phyloP scores from a whole-genome alignment of 306 rosid genomes.

The Acacia crassicarpa region DNA sequence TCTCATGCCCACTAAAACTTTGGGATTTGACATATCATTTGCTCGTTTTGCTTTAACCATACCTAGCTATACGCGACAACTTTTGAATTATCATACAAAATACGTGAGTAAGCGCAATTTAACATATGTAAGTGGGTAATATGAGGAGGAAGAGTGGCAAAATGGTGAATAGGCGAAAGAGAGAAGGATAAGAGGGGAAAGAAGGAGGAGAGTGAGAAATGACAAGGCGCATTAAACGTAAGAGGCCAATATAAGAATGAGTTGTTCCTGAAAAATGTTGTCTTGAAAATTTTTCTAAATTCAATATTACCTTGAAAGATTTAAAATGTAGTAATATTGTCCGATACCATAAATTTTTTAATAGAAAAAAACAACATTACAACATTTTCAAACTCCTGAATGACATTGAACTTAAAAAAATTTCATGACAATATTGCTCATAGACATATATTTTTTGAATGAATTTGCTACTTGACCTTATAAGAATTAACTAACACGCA shows the following conservation, averaged over 20 bases:
- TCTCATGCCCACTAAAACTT: background rate
- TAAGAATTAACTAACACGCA: constrained; percentile 15
- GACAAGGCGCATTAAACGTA: constrained; percentile 59
- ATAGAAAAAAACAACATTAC: no score
- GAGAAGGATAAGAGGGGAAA: background rate
- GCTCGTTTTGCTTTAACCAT: background rate
- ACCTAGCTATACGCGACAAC: background rate
- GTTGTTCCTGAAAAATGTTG: no score
- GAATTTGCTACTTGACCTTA: background rate
- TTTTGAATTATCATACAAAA: no score
- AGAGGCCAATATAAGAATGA: constrained; percentile 1
- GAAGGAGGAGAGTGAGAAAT: constrained; percentile 47
- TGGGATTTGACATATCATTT: background rate
- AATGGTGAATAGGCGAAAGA: background rate
- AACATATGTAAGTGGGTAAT: no score
- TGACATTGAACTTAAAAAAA: no score
- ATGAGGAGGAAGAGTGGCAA: background rate
- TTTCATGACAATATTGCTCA: no score
- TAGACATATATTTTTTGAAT: no score
- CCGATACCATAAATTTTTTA: no score
- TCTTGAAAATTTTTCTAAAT: no score
- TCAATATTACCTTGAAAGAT: no score
- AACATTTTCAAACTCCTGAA: no score
- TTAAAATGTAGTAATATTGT: no score
- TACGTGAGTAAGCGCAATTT: background rate